Percentiles rank a stretch among this genome's conserved stretches.
Conservation (phyloP, 176 grass and related monocot species). For the Paspalum vaginatum region DNA sequence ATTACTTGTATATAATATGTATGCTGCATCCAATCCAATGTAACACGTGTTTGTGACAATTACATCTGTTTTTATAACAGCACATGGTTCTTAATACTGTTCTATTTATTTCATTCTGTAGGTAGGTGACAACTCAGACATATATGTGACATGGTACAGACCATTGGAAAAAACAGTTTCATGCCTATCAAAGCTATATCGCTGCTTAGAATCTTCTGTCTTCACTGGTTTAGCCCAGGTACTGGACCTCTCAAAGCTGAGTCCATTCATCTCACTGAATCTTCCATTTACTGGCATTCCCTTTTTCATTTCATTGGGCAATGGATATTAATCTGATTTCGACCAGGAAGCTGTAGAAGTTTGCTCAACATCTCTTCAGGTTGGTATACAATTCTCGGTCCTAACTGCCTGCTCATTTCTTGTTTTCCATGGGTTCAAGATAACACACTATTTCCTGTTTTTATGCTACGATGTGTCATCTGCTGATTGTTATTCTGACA, state of each 20-base stretch:
- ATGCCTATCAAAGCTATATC: slow-evolving; percentile 95
- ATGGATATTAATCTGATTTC: slow-evolving; percentile 35
- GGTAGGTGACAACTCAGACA: slow-evolving; percentile 71
- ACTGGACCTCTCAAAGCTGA: slow-evolving; percentile 42
- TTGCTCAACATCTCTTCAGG: slow-evolving; percentile 96
- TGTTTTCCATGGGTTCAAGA: background rate
- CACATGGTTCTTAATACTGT: slow-evolving; percentile 24
- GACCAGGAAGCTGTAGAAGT: slow-evolving; percentile 94
- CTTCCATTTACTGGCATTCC: slow-evolving; percentile 25
- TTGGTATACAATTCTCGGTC: slow-evolving; percentile 30
- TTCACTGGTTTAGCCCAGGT: slow-evolving; percentile 99
- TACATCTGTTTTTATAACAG: slow-evolving; percentile 19
- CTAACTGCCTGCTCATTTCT: slow-evolving; percentile 15
- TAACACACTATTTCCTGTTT: slow-evolving; percentile 33
- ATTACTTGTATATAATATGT: background rate
- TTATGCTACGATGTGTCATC: slow-evolving; percentile 17
- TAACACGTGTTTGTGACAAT: background rate
- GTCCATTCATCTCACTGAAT: slow-evolving; percentile 31
- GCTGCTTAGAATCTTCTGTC: slow-evolving; percentile 85
- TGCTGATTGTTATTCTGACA: slow-evolving; percentile 42
- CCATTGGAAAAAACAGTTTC: slow-evolving; percentile 99
- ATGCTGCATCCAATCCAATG: background rate
- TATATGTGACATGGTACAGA: slow-evolving; percentile 85
- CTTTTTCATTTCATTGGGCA: slow-evolving; percentile 36
- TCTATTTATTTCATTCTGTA: slow-evolving; percentile 49